Conservation (phyloP, 345 rosid genomes). For the Ceriops zippeliana region DNA sequence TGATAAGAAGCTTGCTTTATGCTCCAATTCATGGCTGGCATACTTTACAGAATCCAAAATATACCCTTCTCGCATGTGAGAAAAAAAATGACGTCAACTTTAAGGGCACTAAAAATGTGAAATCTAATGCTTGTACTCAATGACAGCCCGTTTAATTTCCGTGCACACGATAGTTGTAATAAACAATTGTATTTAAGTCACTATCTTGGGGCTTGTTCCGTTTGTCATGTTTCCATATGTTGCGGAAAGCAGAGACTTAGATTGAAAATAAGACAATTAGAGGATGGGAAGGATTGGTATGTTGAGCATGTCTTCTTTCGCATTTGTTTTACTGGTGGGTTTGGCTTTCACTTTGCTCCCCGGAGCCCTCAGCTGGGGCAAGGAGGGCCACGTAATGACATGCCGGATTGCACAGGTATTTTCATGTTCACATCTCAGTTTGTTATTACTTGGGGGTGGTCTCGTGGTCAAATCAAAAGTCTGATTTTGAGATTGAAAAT, state of each 20-base stretch:
- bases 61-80: constrained; percentile 32
- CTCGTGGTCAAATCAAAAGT: not conserved
- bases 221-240: constrained; percentile 13
- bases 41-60: constrained; percentile 27
- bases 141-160: constrained; percentile 26
- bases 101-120: constrained; percentile 17
- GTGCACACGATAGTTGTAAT: not conserved
- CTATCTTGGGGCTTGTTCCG: constrained; percentile 12
- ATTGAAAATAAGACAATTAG: not conserved
- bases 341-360: constrained; percentile 37
- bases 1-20: not conserved
- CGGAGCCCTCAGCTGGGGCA: constrained; percentile 68
- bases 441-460: not conserved
- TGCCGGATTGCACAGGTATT: constrained; percentile 85
- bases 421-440: not conserved
- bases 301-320: constrained; percentile 19
- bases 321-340: constrained; percentile 25
- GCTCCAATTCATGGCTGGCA: constrained; percentile 1
- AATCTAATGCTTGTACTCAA: constrained; percentile 59
- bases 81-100: constrained; percentile 21
- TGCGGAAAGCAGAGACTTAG: not conserved
- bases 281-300: constrained; percentile 25
- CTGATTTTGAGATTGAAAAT: not conserved
- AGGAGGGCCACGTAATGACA: constrained; percentile 85
- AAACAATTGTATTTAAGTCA: constrained; percentile 3